A percentile compares a stretch with the other conserved stretches of the same genome.
Evolutionary conservation across 2,329 filamentous ascomycete species (phyloP).

Genomic region (Xylaria sp.): DNA sequence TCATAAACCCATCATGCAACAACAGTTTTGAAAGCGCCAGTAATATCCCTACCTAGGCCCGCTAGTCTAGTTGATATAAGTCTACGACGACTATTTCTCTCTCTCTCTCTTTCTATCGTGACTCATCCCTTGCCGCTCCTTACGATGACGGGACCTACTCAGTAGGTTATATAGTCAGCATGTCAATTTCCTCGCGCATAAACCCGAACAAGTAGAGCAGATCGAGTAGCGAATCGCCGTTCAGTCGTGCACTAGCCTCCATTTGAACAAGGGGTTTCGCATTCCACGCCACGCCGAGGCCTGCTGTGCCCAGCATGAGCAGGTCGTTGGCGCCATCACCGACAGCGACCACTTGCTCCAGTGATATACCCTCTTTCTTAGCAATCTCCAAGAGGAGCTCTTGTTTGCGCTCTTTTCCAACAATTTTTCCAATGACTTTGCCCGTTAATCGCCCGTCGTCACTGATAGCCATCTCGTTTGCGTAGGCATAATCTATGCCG

Average conservation of each 20-base stretch:
- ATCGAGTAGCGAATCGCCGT: slow-evolving; percentile 76
- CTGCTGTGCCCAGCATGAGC: slow-evolving; percentile 80
- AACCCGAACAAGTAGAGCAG: slow-evolving; percentile 80
- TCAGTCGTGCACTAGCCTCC: slow-evolving; percentile 78
- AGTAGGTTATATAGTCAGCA: slow-evolving; percentile 54
- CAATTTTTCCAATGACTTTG: slow-evolving; percentile 76
- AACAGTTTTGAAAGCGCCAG: background rate
- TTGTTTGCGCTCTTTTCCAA: slow-evolving; percentile 80
- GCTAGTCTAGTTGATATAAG: slow-evolving; percentile 45
- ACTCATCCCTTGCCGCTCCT: background rate
- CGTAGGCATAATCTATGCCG: slow-evolving; percentile 87
- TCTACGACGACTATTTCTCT: slow-evolving; percentile 21
- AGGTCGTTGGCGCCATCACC: slow-evolving; percentile 88
- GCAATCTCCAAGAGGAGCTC: slow-evolving; percentile 78
- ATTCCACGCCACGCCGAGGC: slow-evolving; percentile 83
- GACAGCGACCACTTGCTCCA: slow-evolving; percentile 77
- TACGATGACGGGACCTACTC: slow-evolving; percentile 29
- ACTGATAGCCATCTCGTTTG: slow-evolving; percentile 82
- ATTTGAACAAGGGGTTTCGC: slow-evolving; percentile 85
- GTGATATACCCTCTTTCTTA: slow-evolving; percentile 70
- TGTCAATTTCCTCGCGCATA: slow-evolving; percentile 70
- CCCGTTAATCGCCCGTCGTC: slow-evolving; percentile 72
- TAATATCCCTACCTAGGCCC: slow-evolving; percentile 5
- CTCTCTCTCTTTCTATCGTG: background rate
- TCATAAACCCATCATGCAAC: background rate